phyloP scores from a whole-genome alignment of 1,284 basidiomycete species.

The Singerocomus rubriflavus region DNA sequence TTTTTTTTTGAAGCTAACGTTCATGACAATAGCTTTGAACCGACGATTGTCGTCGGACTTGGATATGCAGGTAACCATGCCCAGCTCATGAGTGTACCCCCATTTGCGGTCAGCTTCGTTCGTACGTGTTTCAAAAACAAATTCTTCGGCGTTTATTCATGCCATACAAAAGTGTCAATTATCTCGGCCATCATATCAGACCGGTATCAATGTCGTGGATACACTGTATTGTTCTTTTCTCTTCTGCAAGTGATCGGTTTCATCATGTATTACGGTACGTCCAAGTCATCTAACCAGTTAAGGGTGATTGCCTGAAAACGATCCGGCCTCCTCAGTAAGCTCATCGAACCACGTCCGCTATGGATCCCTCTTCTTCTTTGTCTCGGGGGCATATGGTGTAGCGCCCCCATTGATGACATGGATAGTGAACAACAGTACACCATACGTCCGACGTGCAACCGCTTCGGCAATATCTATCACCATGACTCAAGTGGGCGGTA shows the following conservation, averaged over 20 bases:
- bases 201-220: conserved; percentile 43
- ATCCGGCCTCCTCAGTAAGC: conserved; percentile 15
- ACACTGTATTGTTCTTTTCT: conserved; percentile 36
- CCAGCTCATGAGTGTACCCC: conserved; percentile 50
- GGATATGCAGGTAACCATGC: conserved; percentile 44
- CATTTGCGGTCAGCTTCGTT: conserved; percentile 42
- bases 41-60: conserved; percentile 47
- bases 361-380: conserved; percentile 48
- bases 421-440: conserved; percentile 58
- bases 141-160: neutral
- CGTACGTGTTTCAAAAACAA: conserved; percentile 26
- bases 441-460: conserved; percentile 52
- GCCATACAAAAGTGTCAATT: conserved; percentile 34
- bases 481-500: conserved; percentile 53
- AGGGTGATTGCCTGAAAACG: neutral
- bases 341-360: conserved; percentile 41
- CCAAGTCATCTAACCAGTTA: neutral
- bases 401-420: conserved; percentile 49
- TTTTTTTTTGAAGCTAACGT: conserved; percentile 3
- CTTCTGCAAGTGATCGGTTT: conserved; percentile 44
- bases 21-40: conserved; percentile 44
- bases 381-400: conserved; percentile 43
- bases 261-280: conserved; percentile 45
- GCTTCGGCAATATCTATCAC: conserved; percentile 51
- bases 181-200: conserved; percentile 42